phyloP scores from a whole-genome alignment of 805 yeast genomes.

The Wickerhamiella spandovensis region DNA sequence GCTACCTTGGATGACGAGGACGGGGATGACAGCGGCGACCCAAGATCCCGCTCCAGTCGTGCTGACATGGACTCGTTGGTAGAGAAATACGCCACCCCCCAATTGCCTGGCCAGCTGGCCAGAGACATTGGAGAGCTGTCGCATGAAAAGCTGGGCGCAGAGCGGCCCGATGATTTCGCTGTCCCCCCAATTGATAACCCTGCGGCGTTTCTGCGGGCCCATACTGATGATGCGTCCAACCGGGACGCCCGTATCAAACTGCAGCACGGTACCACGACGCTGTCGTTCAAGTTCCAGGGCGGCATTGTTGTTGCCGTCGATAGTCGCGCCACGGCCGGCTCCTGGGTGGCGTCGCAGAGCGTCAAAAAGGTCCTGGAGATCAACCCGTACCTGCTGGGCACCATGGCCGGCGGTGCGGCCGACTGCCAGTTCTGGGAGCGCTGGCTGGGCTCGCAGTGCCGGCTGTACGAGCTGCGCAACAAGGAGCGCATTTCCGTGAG shows the following conservation, averaged over 20 bases:
- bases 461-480: constrained; percentile 86
- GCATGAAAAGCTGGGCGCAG: background rate
- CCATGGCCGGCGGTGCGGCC: constrained; percentile 99
- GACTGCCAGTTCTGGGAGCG: constrained; percentile 99
- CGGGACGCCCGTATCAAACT: constrained; percentile 92
- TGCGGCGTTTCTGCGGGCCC: constrained; percentile 88
- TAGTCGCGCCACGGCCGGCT: constrained; percentile 95
- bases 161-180: constrained; percentile 25
- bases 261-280: constrained; percentile 98
- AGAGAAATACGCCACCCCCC: background rate
- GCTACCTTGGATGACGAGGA: too few species aligned
- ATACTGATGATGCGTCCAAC: constrained; percentile 85
- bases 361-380: constrained; percentile 95
- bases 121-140: background rate
- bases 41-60: background rate
- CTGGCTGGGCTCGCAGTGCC: constrained; percentile 94
- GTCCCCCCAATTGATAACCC: constrained; percentile 83
- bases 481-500: constrained; percentile 88
- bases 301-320: constrained; percentile 94
- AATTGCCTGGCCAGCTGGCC: background rate
- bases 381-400: constrained; percentile 87
- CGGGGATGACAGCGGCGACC: background rate
- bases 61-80: background rate
- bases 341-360: constrained; percentile 96
- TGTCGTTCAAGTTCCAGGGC: constrained; percentile 90